Evolutionary conservation across 257 asterid genomes (phyloP).

Genomic region (Misopates orontium): DNA sequence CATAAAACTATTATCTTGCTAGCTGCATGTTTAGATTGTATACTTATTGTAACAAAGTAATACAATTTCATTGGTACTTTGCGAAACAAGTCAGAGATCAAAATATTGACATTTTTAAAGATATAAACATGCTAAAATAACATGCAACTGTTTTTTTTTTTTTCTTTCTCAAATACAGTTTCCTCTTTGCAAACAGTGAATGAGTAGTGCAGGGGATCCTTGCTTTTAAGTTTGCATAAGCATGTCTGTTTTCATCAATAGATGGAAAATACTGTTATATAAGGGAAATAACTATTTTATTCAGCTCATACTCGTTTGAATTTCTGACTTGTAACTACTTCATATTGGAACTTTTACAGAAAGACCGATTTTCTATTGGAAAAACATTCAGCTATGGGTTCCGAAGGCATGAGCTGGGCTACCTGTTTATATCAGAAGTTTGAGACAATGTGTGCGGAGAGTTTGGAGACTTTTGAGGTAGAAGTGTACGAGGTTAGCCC

Average conservation of each 20-base stretch:
- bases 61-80: neutral
- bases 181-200: neutral
- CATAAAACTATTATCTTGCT: neutral
- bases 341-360: slow-evolving; percentile 15
- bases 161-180: neutral
- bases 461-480: slow-evolving; percentile 56
- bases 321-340: slow-evolving; percentile 25
- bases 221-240: neutral
- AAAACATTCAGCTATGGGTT: slow-evolving; percentile 48
- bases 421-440: slow-evolving; percentile 68
- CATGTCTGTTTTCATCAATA: neutral
- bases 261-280: neutral
- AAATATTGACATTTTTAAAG: too few relatives aligned
- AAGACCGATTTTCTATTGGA: slow-evolving; percentile 6
- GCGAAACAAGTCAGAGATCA: neutral
- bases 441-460: slow-evolving; percentile 76
- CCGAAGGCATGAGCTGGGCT: slow-evolving; percentile 85
- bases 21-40: neutral
- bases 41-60: neutral
- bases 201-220: neutral
- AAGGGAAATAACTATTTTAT: neutral
- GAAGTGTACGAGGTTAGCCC: slow-evolving; percentile 62
- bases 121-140: too few relatives aligned
- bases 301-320: neutral
- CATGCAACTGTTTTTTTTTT: too few relatives aligned